A percentile compares a stretch with the other conserved stretches of the same genome.
Evolutionary conservation across 2,329 filamentous ascomycete genomes (phyloP).

Genomic region (Chaetomium sp.): DNA sequence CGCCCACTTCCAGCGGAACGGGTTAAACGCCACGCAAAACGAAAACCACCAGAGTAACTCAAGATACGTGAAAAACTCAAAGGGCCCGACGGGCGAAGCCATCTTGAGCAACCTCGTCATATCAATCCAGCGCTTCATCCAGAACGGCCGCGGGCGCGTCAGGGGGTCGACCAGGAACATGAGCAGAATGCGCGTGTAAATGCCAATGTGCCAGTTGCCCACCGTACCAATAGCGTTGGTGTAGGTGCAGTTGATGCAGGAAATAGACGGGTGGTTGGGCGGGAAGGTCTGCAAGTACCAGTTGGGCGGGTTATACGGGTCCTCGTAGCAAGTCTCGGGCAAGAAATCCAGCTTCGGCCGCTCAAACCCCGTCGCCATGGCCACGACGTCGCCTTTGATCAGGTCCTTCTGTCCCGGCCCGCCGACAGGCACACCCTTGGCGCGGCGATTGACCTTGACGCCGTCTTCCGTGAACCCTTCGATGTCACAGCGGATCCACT

Average conservation of each 20-base stretch:
- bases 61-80: constrained; percentile 85
- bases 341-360: constrained; percentile 68
- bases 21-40: constrained; percentile 73
- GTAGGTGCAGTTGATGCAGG: constrained; percentile 76
- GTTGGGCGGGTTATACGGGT: constrained; percentile 71
- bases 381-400: constrained; percentile 67
- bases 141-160: constrained; percentile 60
- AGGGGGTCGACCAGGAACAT: constrained; percentile 81
- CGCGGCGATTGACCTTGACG: constrained; percentile 64
- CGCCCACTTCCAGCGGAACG: constrained; percentile 87
- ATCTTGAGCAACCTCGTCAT: constrained; percentile 69
- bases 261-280: constrained; percentile 63
- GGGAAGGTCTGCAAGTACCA: constrained; percentile 90
- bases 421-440: constrained; percentile 66
- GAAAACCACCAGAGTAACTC: constrained; percentile 82
- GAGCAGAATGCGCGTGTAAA: constrained; percentile 77
- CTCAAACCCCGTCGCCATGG: constrained; percentile 79
- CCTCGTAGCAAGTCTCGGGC: constrained; percentile 63
- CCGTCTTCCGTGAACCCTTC: constrained; percentile 56
- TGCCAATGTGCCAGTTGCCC: constrained; percentile 83
- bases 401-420: constrained; percentile 62
- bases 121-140: constrained; percentile 84
- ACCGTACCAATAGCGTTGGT: constrained; percentile 74
- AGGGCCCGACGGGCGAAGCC: constrained; percentile 64
- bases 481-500: constrained; percentile 80